Evolutionary conservation across 164 flowering plant genomes (phyloP).

Genomic region (Paratinospora sagittata): DNA sequence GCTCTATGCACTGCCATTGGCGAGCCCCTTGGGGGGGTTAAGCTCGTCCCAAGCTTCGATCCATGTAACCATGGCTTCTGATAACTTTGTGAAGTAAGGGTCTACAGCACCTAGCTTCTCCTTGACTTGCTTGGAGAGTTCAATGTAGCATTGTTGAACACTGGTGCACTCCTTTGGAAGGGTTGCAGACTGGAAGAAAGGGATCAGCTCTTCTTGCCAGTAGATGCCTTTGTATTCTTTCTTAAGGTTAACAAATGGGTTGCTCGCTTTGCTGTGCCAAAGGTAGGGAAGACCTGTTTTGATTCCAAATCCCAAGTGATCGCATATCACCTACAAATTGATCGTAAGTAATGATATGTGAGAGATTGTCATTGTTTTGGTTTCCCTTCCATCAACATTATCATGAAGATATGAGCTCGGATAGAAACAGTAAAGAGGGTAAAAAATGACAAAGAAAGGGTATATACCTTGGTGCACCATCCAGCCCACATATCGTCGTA

Average conservation of each 20-base stretch:
- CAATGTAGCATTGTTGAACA: conserved; percentile 61
- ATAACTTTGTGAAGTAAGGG: conserved; percentile 62
- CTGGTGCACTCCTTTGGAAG: conserved; percentile 61
- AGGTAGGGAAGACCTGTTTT: conserved; percentile 76
- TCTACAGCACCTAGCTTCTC: conserved; percentile 60
- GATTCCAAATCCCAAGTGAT: conserved; percentile 62
- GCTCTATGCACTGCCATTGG: conserved; percentile 24
- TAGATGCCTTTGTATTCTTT: conserved; percentile 70
- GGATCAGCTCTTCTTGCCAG: conserved; percentile 78
- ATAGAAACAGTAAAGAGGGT: not conserved
- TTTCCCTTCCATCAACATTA: not conserved
- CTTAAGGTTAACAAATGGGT: conserved; percentile 68
- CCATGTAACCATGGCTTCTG: conserved; percentile 80
- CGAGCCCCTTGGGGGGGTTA: conserved; percentile 39
- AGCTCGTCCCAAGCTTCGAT: conserved; percentile 79
- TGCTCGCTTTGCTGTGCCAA: conserved; percentile 79
- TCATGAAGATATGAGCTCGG: not conserved
- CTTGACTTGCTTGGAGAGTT: conserved; percentile 60
- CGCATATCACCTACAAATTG: conserved; percentile 58
- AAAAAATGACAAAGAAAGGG: not conserved
- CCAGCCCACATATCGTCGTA: conserved; percentile 92
- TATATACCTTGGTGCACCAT: conserved; percentile 72
- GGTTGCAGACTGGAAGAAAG: conserved; percentile 54
- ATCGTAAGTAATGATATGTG: conserved; percentile 13
- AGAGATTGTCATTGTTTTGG: not conserved